Evolutionary conservation across 164 flowering plant genomes (phyloP), one percentile per base, ranked within the genome.

Genomic region (Liquidambar formosana): DNA sequence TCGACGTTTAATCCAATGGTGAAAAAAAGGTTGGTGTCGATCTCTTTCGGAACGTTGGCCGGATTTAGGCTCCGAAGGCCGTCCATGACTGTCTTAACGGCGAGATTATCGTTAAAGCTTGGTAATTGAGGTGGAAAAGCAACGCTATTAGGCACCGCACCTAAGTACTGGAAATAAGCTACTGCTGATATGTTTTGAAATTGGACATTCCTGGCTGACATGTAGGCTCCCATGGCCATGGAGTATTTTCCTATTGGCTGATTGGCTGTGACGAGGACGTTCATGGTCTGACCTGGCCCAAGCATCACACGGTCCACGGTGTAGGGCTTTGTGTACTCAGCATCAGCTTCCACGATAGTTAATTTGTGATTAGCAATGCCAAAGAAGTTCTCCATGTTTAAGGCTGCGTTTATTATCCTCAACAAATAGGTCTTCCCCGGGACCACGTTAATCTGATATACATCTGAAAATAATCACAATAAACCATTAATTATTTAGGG

Each of bases 241-340:
- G 91, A 82, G 73, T 85, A 86, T 72, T 59, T 77, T 48, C 76
- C 83, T 3, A 76, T 73, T 3, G 78, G 77, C 66, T 88, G 86
- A 80, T 88, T 80, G 11, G 93, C 84, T 0, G 78, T 83, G 33
- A 90, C 79, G 0, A 86, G 84, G 15, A 86, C 85, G 19, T 85
- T 87, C 52, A 81, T 66, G 19, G 92, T 88, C 75, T 90, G 93
- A 8, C 93, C 95, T 0, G 95, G 91, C n/a, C 82, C 78, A 0
- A 90, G 70, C 88, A 84, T 82, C 33, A 88, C 71, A 10, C 69
- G 81, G 71, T 85, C 83, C 4, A 78, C 81, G 21, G 73, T 75
- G 75, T 78, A 82, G 1, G 95, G 91, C 66, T 90, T 88, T 19
- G 88, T 83, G 82, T 90, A 90, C 64, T 80, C 88, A 0, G 74